Evolutionary conservation across 345 rosid species (phyloP).

Genomic region (Schrenkiella parvula): DNA sequence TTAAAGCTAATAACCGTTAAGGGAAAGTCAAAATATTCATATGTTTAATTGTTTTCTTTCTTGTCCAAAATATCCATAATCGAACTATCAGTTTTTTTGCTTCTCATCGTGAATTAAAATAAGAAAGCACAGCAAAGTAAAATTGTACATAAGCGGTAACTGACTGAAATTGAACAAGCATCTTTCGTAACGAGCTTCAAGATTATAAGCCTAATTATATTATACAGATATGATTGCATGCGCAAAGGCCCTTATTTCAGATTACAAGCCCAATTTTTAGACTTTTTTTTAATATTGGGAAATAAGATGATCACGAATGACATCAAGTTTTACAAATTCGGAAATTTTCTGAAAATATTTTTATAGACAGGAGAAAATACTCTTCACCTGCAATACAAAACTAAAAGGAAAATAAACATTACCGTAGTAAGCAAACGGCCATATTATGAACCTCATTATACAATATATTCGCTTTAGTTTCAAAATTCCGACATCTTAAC

Average conservation of each 20-base stretch:
- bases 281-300: not conserved
- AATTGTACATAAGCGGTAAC: not conserved
- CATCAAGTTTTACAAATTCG: not conserved
- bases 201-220: not conserved
- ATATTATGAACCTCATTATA: not conserved
- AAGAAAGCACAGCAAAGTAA: not conserved
- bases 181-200: not conserved
- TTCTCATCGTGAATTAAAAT: not conserved
- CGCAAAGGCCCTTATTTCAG: not conserved
- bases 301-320: not conserved
- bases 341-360: not conserved
- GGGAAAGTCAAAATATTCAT: not conserved
- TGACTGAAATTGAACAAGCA: not conserved
- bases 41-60: no score
- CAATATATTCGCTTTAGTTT: not conserved
- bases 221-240: not conserved
- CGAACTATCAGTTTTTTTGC: not conserved
- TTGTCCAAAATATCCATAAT: no score
- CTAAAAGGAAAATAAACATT: not conserved
- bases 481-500: not conserved
- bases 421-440: not conserved
- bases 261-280: not conserved
- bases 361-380: not conserved
- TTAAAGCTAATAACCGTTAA: slow-evolving; percentile 13
- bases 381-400: not conserved